Percentiles rank a stretch among this genome's conserved stretches.
phyloP scores from a whole-genome alignment of 2,329 filamentous ascomycete species.

The Chaetomiaceae sp. region DNA sequence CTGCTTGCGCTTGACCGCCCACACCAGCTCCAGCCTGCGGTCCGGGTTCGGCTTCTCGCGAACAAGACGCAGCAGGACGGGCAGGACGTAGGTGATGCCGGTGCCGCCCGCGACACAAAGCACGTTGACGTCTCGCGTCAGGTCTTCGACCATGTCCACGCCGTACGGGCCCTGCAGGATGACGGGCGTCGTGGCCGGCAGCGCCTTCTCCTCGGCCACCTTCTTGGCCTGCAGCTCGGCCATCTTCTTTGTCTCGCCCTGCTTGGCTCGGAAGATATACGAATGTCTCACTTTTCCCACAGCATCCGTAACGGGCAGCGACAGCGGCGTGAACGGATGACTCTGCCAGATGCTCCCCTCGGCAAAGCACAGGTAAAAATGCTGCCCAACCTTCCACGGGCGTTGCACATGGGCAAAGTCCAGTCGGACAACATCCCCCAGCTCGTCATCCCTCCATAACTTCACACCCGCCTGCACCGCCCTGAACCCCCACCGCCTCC shows the following conservation, averaged over 20 bases:
- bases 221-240: constrained; percentile 41
- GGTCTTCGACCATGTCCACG: constrained; percentile 39
- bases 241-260: constrained; percentile 55
- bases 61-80: constrained; percentile 40
- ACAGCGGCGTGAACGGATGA: constrained; percentile 65
- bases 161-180: constrained; percentile 63
- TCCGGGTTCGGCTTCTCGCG: constrained; percentile 30
- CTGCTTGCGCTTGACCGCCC: constrained; percentile 52
- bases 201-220: constrained; percentile 18
- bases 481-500: constrained; percentile 51
- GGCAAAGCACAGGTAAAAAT: constrained; percentile 66
- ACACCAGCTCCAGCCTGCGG: constrained; percentile 56
- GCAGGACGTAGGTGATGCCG: constrained; percentile 53
- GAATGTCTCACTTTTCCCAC: constrained; percentile 44
- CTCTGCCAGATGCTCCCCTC: constrained; percentile 65
- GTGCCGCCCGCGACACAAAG: constrained; percentile 54
- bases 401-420: constrained; percentile 59
- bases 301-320: constrained; percentile 40
- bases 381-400: constrained; percentile 62
- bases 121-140: constrained; percentile 42
- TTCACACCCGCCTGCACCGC: constrained; percentile 46
- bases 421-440: constrained; percentile 59
- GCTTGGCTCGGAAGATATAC: constrained; percentile 54
- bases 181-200: constrained; percentile 45
- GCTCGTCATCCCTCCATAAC: constrained; percentile 50